Evolutionary conservation across 2,329 filamentous ascomycete genomes (phyloP), one percentile per base, ranked within the genome.

Genomic region (Apiospora saccharicola): DNA sequence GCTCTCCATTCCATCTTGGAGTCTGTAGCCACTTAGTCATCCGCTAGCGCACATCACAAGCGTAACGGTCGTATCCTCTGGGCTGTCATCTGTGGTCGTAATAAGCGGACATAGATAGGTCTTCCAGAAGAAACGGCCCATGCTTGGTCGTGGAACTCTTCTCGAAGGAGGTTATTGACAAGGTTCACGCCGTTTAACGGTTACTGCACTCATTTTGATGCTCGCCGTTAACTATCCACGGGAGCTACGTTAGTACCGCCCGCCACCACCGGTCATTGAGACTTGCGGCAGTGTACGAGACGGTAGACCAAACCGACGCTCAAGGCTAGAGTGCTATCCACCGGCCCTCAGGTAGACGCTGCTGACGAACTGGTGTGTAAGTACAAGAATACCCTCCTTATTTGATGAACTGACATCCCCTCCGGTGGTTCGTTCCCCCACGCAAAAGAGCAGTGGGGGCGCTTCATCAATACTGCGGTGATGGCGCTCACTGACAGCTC

Each of bases 71-170:
- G 30, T 41, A 41, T 64, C 57, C 57, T 41, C 41, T 41, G 30
- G 34, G n/a, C 57, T 22, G 34, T 64, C 57, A 41, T 64, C 57
- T 41, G 57, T 64, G 57, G 57, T 64, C 57, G 57, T 41, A 64
- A 64, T 64, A 64, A 64, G 57, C 57, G 57, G 57, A 64, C 57
- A 51, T 51, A 41, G 57, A 64, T 64, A 64, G 34, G 57, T 34
- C 34, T 64, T 64, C 57, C 57, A 64, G 57, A 64, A 64, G 57
- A 64, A 64, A 64, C 30, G 30, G 57, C 57, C 57, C 57, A 64
- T 64, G 57, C 57, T 64, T 64, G 57, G 57, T 24, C 57, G 57
- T 64, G 57, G 57, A 64, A 64, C 12, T n/a, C 57, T 64, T 64
- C 57, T 64, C 57, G 57, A 64, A 64, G 34, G 34, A n/a, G 57